These are phyloP conservation scores for Akanthomyces dipterigenus DNA, from an alignment of 2,329 filamentous ascomycete genomes.

Conservation along the genomic window DNA sequence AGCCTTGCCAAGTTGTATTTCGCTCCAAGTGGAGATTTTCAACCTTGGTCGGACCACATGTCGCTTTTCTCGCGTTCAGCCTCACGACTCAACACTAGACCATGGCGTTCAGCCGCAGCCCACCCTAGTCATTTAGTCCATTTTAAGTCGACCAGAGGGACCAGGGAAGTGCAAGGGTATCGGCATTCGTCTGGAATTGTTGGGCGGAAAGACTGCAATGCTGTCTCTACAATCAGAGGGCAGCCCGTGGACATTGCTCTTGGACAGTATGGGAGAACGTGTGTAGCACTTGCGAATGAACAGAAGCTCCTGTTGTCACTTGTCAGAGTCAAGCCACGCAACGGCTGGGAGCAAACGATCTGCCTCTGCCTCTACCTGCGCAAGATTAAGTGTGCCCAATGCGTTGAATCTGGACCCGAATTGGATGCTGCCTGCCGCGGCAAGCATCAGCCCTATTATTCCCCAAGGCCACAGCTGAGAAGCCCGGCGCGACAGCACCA, in stretches of 20 bases:
- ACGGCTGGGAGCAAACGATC: background rate
- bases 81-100: background rate
- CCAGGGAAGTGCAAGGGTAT: background rate
- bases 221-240: background rate
- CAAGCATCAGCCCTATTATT: conserved; percentile 1
- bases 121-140: background rate
- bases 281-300: background rate
- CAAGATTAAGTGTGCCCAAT: background rate
- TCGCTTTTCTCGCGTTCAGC: conserved; percentile 9
- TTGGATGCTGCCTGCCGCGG: background rate
- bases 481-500: background rate
- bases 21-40: background rate
- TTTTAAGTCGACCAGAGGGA: background rate
- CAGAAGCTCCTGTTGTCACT: background rate
- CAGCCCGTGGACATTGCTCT: no score
- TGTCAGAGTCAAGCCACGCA: background rate
- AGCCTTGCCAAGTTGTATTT: background rate
- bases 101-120: conserved; percentile 6
- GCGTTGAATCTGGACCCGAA: background rate
- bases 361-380: background rate
- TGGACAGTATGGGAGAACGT: background rate
- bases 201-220: background rate
- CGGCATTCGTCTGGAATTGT: background rate
- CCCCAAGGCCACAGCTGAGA: background rate
- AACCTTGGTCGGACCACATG: background rate